Evolutionary conservation across 768 basidiomycete genomes (phyloP), one percentile per base, ranked within the genome.

Genomic region (button mushroom (Agaricus bisporus)): DNA sequence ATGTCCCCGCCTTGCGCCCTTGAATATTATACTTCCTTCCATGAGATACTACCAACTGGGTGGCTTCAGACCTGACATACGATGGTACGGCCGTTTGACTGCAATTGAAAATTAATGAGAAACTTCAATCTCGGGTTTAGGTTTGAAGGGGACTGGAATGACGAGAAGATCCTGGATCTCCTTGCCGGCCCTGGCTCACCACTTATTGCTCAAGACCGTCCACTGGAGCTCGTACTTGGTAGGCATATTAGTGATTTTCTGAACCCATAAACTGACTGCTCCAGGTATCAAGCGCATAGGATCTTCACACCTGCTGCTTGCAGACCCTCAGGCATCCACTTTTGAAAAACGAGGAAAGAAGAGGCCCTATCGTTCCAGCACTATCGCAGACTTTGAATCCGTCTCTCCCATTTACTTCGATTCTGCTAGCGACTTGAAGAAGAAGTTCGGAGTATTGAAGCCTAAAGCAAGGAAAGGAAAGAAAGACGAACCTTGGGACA

Each of bases 391-490:
- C 8, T 78, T 77, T 51, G 66, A 70, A 25, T 79, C 78, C 0
- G 57, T 81, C 7, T 80, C 79, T 0, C 79, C 79, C 0, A 76
- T 80, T 32, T 61, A 66, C 41, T 81, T 81, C 48, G 14, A 47
- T 44, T 60, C 56, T 6, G 17, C 15, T 4, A 47, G 63, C 0
- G 70, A 71, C 15, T 61, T 81, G 9, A 45, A 58, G 1, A 68
- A 66, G 38, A 80, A 75, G 57, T 56, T 80, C 2, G 57, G 62
- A 9, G 60, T 59, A 2, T 66, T 78, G 49, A 74, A 69, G 45
- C 70, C 70, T 5, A 74, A 72, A 43, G 56, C 63, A 0, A 64
- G 64, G 12, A 72, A 76, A 55, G 65, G 67, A 17, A 64, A 67
- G 26, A 41, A 61, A 12, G 51, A 57, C 1, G 64, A 43, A 36